These are phyloP conservation scores for Hericium coralloides DNA, from an alignment of 768 basidiomycete species.

Conservation along the genomic window DNA sequence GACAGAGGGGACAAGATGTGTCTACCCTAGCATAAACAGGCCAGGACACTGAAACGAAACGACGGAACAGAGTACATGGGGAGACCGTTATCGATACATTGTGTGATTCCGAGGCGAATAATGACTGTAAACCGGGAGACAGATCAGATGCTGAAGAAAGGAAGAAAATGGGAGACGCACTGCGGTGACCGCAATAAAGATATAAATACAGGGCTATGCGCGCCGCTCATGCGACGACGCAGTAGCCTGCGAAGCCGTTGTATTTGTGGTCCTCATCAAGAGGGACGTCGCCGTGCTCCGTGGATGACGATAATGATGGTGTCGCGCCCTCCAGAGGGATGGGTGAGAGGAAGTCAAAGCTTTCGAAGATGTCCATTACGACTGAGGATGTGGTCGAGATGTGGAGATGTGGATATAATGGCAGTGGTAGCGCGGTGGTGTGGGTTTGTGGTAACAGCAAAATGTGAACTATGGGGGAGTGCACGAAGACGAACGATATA, in stretches of 20 bases:
- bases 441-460: no score
- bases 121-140: neutral
- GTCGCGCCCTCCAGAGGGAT: neutral
- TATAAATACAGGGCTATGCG: neutral
- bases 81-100: neutral
- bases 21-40: neutral
- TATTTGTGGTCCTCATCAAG: conserved; percentile 1
- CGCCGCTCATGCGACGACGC: conserved; percentile 1
- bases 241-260: neutral
- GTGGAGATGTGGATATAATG: no score
- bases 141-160: neutral
- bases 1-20: neutral
- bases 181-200: neutral
- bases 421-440: no score
- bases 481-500: no score
- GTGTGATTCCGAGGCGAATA: neutral
- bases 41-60: neutral
- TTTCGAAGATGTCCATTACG: neutral
- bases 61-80: neutral
- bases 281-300: neutral
- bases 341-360: neutral
- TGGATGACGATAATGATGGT: neutral
- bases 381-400: neutral
- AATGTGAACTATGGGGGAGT: no score
- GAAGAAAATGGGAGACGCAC: neutral